Base-by-base conservation (phyloP, 345 rosid species). In the Rhodomyrtus tomentosa region DNA sequence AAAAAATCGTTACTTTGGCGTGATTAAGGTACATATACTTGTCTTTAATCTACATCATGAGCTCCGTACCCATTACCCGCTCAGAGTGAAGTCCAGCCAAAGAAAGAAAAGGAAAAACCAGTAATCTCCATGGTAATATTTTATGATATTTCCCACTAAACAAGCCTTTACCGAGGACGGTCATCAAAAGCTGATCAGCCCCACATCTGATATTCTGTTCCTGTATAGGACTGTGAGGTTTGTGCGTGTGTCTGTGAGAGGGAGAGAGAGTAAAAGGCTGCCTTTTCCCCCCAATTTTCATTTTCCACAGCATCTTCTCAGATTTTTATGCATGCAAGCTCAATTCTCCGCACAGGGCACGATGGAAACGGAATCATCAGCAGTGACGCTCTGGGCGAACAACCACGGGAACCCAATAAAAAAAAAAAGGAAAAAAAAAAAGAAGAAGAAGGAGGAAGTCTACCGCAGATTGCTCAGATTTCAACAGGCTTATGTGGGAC, bases 141-240 rank as follows among this genome's bases (percentile, higher is more conserved):
- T 36, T 68, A 68, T 68, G 45, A 68, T 68, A 68, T 68, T 68
- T 18, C 24, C 79, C 79, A 68, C 79, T 36, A 36, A 68, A 3
- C 36, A 68, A 68, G 79, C 36, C 79, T 36, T 36, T 21, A 42
- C 79, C 62, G 72, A 85, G 73, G 86, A 59, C 50, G 45, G 89
- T 90, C 92, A 90, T 91, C 92, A 91, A 91, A 90, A 90, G 89
- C 83, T 89, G 86, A 90, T 90, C 92, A 88, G 87, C 89, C 50
- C 93, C 79, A 86, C 82, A 91, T 88, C 93, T 87, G 87, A 91
- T 93, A 92, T 89, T 91, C 92, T 92, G 91, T 82, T 89, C 91
- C 55, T 87, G 88, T 91, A 89, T 91, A 85, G 94, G 83, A 82
- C 74, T 87, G 87, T 89, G 90, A 88, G 86, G 50, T 49, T 10